Percentiles rank a stretch among this genome's conserved stretches.
Evolutionary conservation across 73 alveolate genomes (phyloP).

Genomic region (Uronychia binucleata): DNA sequence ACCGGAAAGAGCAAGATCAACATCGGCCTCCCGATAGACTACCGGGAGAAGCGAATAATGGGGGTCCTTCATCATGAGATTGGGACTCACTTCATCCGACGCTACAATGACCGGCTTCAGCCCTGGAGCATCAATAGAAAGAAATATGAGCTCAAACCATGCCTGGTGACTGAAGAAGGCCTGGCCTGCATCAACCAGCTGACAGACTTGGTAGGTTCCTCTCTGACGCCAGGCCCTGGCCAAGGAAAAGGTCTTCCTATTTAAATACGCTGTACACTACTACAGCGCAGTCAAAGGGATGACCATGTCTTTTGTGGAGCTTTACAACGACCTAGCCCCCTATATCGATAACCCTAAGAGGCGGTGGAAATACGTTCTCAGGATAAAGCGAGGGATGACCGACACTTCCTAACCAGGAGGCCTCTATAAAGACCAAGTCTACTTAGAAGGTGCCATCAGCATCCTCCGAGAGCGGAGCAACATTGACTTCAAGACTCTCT

Average conservation of each 20-base stretch:
- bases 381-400: slow-evolving; percentile 85
- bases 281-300: slow-evolving; percentile 70
- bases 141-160: slow-evolving; percentile 71
- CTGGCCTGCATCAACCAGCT: slow-evolving; percentile 69
- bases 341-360: slow-evolving; percentile 9
- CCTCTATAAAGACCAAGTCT: slow-evolving; percentile 69
- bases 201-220: slow-evolving; percentile 30
- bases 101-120: slow-evolving; percentile 70
- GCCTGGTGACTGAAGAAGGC: slow-evolving; percentile 83
- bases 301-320: slow-evolving; percentile 65
- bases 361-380: slow-evolving; percentile 44
- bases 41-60: slow-evolving; percentile 69
- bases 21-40: slow-evolving; percentile 75
- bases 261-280: slow-evolving; percentile 78
- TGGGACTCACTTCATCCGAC: slow-evolving; percentile 84
- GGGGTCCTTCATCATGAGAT: slow-evolving; percentile 88
- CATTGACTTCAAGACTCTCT: slow-evolving; percentile 50
- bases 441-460: slow-evolving; percentile 64
- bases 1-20: slow-evolving; percentile 49
- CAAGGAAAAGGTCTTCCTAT: slow-evolving; percentile 43
- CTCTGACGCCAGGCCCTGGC: slow-evolving; percentile 53
- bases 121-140: slow-evolving; percentile 76
- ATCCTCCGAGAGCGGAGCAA: slow-evolving; percentile 50
- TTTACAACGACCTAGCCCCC: slow-evolving; percentile 54
- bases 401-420: slow-evolving; percentile 78